These are phyloP conservation scores for Xylona heveae DNA, from an alignment of 495 filamentous ascomycete species.

Conservation along the genomic window DNA sequence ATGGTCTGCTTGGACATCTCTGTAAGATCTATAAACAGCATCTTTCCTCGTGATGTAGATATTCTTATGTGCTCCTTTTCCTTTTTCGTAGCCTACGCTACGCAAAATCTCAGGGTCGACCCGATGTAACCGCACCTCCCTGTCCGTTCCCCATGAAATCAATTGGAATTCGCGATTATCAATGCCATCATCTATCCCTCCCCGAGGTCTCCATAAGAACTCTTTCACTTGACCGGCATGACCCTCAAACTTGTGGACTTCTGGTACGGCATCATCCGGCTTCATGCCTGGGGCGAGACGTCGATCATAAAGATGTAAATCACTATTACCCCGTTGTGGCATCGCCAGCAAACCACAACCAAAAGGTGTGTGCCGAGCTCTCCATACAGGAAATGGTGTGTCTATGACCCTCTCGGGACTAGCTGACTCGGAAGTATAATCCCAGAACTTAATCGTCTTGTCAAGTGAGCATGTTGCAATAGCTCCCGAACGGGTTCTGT, in stretches of 20 bases:
- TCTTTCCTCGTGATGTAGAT: slow-evolving; percentile 62
- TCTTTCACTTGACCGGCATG: slow-evolving; percentile 81
- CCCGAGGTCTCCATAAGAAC: slow-evolving; percentile 76
- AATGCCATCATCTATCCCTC: slow-evolving; percentile 42
- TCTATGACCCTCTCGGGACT: slow-evolving; percentile 50
- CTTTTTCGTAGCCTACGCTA: slow-evolving; percentile 57
- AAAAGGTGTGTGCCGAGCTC: slow-evolving; percentile 86
- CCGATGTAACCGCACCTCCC: slow-evolving; percentile 57
- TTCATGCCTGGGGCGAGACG: slow-evolving; percentile 23
- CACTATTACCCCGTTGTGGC: slow-evolving; percentile 70
- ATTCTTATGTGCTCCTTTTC: slow-evolving; percentile 37
- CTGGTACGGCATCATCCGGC: slow-evolving; percentile 23
- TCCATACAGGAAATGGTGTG: slow-evolving; percentile 76
- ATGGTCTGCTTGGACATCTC: slow-evolving; percentile 23
- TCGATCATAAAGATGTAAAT: slow-evolving; percentile 74
- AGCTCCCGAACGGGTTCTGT: slow-evolving; percentile 44
- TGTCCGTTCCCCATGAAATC: slow-evolving; percentile 82
- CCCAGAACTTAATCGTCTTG: slow-evolving; percentile 87
- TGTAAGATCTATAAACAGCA: slow-evolving; percentile 70
- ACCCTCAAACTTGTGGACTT: slow-evolving; percentile 54
- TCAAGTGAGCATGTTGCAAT: slow-evolving; percentile 80
- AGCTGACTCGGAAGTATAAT: slow-evolving; percentile 42
- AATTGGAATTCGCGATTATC: slow-evolving; percentile 85
- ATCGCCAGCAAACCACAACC: slow-evolving; percentile 73
- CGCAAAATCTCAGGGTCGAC: slow-evolving; percentile 41